Evolutionary conservation across 1,284 basidiomycete genomes (phyloP).

Genomic region (Xerocomus nothofagi): DNA sequence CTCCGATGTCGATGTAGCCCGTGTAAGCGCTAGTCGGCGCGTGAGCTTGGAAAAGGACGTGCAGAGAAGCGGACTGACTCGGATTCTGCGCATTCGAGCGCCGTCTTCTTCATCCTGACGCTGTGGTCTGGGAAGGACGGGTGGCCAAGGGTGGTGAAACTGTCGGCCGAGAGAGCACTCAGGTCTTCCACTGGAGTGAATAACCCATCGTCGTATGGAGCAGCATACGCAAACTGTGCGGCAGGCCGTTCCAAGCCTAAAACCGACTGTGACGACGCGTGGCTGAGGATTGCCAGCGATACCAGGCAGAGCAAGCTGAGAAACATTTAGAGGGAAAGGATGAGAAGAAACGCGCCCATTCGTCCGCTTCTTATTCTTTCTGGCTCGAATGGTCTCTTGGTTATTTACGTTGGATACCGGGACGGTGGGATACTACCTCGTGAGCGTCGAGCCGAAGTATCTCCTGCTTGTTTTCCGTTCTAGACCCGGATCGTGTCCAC

Average conservation of each 20-base stretch:
- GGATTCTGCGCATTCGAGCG: slow-evolving; percentile 22
- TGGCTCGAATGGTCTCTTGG: too few species aligned
- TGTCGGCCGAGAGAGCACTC: slow-evolving; percentile 39
- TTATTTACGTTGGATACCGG: neutral
- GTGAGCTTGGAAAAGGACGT: neutral
- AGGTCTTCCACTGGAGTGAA: slow-evolving; percentile 30
- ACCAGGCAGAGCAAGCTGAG: slow-evolving; percentile 1
- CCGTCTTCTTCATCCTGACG: slow-evolving; percentile 48
- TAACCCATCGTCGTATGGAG: slow-evolving; percentile 10
- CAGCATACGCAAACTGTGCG: slow-evolving; percentile 4
- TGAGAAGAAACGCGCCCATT: neutral
- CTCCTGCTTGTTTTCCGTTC: too few species aligned
- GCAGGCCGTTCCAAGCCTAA: slow-evolving; percentile 1
- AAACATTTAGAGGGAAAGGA: slow-evolving; percentile 3
- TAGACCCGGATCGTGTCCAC: too few species aligned
- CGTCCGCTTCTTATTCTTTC: neutral
- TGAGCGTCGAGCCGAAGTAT: too few species aligned
- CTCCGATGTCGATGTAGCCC: slow-evolving; percentile 62
- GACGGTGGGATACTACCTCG: neutral
- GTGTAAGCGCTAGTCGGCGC: slow-evolving; percentile 49
- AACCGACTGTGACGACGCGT: slow-evolving; percentile 11
- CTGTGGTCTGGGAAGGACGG: slow-evolving; percentile 49
- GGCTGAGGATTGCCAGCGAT: slow-evolving; percentile 6
- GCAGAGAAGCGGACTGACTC: slow-evolving; percentile 22
- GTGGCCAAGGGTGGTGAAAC: slow-evolving; percentile 48